These are phyloP conservation scores for Cladobotryum mycophilum DNA, from an alignment of 2,329 filamentous ascomycete species.

Conservation along the genomic window DNA sequence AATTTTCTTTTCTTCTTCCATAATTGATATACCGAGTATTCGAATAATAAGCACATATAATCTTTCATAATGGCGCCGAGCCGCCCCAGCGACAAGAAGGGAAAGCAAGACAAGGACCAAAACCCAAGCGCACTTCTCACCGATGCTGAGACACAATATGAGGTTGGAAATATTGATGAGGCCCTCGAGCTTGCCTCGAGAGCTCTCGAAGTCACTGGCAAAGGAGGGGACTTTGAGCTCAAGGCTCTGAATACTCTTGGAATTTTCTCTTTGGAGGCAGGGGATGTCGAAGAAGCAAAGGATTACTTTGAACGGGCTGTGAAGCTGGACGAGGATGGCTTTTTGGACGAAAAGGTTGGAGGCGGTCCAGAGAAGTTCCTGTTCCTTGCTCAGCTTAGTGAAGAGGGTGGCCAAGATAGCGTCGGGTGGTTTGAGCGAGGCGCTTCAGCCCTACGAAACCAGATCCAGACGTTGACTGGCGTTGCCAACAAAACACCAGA, in stretches of 20 bases:
- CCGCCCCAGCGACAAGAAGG: constrained; percentile 32
- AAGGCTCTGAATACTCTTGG: constrained; percentile 70
- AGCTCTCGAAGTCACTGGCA: constrained; percentile 38
- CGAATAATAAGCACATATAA: not conserved
- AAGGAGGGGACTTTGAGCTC: constrained; percentile 46
- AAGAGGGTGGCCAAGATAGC: constrained; percentile 60
- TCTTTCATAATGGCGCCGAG: constrained; percentile 34
- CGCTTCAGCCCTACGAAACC: constrained; percentile 62
- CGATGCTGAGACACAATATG: constrained; percentile 37
- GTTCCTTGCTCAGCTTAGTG: constrained; percentile 85
- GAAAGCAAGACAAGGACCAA: constrained; percentile 25
- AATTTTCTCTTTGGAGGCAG: constrained; percentile 75
- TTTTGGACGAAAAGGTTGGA: constrained; percentile 61
- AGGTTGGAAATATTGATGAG: constrained; percentile 36
- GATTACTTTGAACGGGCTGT: constrained; percentile 67
- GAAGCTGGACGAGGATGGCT: constrained; percentile 69
- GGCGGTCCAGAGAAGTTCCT: constrained; percentile 91
- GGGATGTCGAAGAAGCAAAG: constrained; percentile 71
- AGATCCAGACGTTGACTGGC: constrained; percentile 59
- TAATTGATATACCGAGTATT: no score
- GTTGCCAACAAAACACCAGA: constrained; percentile 30
- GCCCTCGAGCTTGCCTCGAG: constrained; percentile 34
- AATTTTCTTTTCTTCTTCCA: not conserved
- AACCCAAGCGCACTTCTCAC: constrained; percentile 26
- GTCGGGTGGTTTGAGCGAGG: constrained; percentile 65